Evolutionary conservation across 2,329 filamentous ascomycete genomes (phyloP).

Genomic region (Leptodontidium sp.): DNA sequence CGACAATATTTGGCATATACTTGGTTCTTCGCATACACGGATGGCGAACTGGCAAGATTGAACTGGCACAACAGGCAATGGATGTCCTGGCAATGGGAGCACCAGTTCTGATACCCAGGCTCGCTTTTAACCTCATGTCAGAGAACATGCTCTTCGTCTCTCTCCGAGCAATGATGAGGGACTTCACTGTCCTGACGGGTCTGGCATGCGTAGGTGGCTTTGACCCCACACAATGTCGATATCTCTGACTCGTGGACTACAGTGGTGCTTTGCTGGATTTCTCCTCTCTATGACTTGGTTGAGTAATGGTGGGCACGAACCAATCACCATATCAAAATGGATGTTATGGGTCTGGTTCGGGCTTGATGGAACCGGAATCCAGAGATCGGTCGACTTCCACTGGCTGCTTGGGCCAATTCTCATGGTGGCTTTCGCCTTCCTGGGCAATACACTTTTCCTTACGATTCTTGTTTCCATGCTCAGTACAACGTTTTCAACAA

Average conservation of each 20-base stretch:
- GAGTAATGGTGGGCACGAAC: slow-evolving; percentile 66
- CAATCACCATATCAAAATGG: slow-evolving; percentile 83
- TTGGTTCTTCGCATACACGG: slow-evolving; percentile 73
- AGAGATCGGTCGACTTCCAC: slow-evolving; percentile 73
- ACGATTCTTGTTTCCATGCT: slow-evolving; percentile 89
- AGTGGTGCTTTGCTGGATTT: slow-evolving; percentile 86
- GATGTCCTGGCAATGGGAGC: slow-evolving; percentile 83
- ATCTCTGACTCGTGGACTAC: slow-evolving; percentile 39
- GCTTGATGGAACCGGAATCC: slow-evolving; percentile 68
- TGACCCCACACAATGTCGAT: slow-evolving; percentile 36
- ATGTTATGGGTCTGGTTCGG: slow-evolving; percentile 96
- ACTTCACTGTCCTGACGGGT: slow-evolving; percentile 65
- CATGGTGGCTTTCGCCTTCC: slow-evolving; percentile 85
- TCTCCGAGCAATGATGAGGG: slow-evolving; percentile 83
- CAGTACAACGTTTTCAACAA: slow-evolving; percentile 82
- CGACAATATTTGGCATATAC: slow-evolving; percentile 75
- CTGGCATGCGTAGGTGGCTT: slow-evolving; percentile 12
- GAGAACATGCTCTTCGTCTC: slow-evolving; percentile 87
- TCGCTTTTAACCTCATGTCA: slow-evolving; percentile 84
- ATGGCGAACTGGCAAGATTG: slow-evolving; percentile 57
- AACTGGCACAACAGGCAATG: slow-evolving; percentile 70
- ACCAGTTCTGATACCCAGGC: slow-evolving; percentile 77
- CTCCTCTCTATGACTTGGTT: slow-evolving; percentile 83
- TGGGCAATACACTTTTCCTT: slow-evolving; percentile 88
- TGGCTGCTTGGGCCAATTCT: slow-evolving; percentile 76